Percentiles rank a stretch among this genome's conserved stretches.
These are phyloP conservation scores for Carex scoparia DNA, from an alignment of 176 grass and related monocot genomes.

Conservation along the genomic window DNA sequence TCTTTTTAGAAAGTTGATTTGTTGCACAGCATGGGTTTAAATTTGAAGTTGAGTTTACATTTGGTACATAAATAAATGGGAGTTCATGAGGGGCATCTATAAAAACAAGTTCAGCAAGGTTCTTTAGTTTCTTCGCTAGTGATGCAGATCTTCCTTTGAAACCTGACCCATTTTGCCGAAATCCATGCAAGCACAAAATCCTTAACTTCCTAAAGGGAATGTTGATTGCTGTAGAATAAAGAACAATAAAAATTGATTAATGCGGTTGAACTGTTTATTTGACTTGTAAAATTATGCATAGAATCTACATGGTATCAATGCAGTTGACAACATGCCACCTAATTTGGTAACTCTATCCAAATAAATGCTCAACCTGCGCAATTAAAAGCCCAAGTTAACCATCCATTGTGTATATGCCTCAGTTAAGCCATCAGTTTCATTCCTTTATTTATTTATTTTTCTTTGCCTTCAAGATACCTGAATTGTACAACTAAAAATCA, in stretches of 20 bases:
- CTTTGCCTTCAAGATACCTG: not conserved
- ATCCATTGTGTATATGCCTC: not conserved
- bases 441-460: not conserved
- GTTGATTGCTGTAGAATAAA: constrained; percentile 44
- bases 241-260: not conserved
- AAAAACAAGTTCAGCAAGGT: constrained; percentile 62
- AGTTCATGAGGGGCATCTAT: constrained; percentile 80
- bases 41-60: not conserved
- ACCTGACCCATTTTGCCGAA: constrained; percentile 80
- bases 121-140: constrained; percentile 85
- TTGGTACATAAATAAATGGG: constrained; percentile 61
- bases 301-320: not conserved
- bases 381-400: not conserved
- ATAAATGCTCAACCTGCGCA: not conserved
- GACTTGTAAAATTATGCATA: not conserved
- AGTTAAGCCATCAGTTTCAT: not conserved
- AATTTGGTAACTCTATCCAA: not conserved
- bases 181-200: constrained; percentile 92
- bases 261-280: not conserved
- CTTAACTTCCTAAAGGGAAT: constrained; percentile 42
- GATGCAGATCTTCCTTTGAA: constrained; percentile 92
- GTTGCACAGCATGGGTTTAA: not conserved
- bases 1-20: constrained; percentile 31
- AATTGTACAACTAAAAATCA: not conserved
- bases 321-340: not conserved